A percentile compares a stretch with the other conserved stretches of the same genome.
Evolutionary conservation across 169 alveolate species (phyloP).

Genomic region (Cytauxzoon felis): DNA sequence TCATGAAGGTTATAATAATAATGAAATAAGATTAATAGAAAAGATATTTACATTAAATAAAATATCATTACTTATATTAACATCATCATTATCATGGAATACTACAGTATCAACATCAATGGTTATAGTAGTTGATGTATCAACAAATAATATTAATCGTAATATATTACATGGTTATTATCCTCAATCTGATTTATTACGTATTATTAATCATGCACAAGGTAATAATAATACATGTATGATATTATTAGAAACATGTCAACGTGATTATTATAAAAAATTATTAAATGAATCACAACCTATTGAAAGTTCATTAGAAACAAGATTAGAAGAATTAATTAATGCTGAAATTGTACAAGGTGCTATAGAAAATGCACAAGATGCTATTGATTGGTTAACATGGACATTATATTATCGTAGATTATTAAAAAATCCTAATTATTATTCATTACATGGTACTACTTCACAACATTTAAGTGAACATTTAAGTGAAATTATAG

Average conservation of each 20-base stretch:
- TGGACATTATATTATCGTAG: constrained; percentile 99
- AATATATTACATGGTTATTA: constrained; percentile 88
- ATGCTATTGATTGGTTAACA: constrained; percentile 98
- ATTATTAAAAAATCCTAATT: constrained; percentile 97
- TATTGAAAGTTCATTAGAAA: constrained; percentile 94
- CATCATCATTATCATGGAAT: constrained; percentile 89
- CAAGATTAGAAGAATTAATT: constrained; percentile 89
- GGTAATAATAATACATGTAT: constrained; percentile 62
- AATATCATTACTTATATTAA: constrained; percentile 84
- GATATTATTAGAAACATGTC: constrained; percentile 86
- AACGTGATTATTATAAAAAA: constrained; percentile 90
- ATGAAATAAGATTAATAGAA: constrained; percentile 77
- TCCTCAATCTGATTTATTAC: constrained; percentile 90
- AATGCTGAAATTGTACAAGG: constrained; percentile 96
- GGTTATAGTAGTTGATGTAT: constrained; percentile 76
- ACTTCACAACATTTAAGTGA: constrained; percentile 90
- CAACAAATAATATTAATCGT: constrained; percentile 72
- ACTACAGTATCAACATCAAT: constrained; percentile 73
- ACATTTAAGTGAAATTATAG: constrained; percentile 93
- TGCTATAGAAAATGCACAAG: constrained; percentile 92
- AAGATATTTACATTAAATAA: constrained; percentile 76
- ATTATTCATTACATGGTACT: constrained; percentile 93
- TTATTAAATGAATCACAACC: constrained; percentile 96
- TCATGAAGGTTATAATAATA: constrained; percentile 77
- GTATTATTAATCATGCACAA: constrained; percentile 85